phyloP scores from a whole-genome alignment of 2,329 filamentous ascomycete genomes.

The Fusarium sp. region DNA sequence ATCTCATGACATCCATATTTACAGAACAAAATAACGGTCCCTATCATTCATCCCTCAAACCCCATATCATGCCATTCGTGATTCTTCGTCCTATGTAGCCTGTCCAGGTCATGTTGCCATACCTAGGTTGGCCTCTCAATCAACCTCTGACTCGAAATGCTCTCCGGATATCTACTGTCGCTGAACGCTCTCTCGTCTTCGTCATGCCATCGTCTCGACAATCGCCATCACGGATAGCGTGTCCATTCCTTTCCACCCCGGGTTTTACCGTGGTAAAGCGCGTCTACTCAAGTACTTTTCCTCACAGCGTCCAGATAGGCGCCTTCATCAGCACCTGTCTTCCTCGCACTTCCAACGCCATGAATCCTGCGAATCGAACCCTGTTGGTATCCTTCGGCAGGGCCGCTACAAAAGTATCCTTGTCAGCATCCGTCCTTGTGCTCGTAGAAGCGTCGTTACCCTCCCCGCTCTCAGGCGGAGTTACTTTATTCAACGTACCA shows the following conservation, averaged over 20 bases:
- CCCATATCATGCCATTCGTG: slow-evolving; percentile 31
- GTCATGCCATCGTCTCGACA: not conserved
- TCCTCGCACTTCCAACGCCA: slow-evolving; percentile 81
- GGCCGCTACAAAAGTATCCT: slow-evolving; percentile 54
- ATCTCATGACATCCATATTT: slow-evolving; percentile 29
- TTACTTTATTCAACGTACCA: slow-evolving; percentile 59
- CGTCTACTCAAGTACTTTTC: slow-evolving; percentile 1
- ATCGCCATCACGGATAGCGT: slow-evolving; percentile 3
- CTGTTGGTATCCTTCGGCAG: slow-evolving; percentile 66
- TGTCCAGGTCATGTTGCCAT: slow-evolving; percentile 29
- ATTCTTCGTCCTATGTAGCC: slow-evolving; percentile 24
- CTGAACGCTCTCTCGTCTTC: not conserved
- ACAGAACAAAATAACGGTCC: slow-evolving; percentile 39
- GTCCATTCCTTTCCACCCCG: slow-evolving; percentile 8
- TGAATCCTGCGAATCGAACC: slow-evolving; percentile 82
- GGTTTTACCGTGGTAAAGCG: slow-evolving; percentile 4
- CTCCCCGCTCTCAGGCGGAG: slow-evolving; percentile 33
- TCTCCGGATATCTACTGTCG: slow-evolving; percentile 25
- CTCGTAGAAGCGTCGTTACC: slow-evolving; percentile 51
- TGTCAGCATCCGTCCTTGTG: slow-evolving; percentile 58
- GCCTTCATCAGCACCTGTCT: slow-evolving; percentile 83
- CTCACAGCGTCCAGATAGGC: slow-evolving; percentile 75
- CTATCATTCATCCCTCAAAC: slow-evolving; percentile 39
- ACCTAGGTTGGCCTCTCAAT: slow-evolving; percentile 7
- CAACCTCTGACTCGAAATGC: slow-evolving; percentile 1